Base-by-base conservation (phyloP, 1,284 basidiomycete genomes). In the Pyrrhoderma lamaoense region DNA sequence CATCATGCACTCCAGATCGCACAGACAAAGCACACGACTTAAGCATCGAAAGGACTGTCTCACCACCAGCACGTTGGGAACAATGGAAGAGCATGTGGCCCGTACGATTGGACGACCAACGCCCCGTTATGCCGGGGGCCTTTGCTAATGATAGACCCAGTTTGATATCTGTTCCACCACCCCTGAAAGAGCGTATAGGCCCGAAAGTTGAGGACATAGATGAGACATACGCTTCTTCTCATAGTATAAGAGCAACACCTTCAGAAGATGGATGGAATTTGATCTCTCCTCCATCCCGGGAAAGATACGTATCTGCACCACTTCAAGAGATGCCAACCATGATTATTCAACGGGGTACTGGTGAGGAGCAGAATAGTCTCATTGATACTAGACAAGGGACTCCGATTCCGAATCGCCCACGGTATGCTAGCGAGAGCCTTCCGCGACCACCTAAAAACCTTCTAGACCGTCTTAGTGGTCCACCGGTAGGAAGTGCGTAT, bases 161-260 rank as follows among this genome's bases (percentile, higher is more conserved):
- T 38, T 47, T 49, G 21, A 46, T 53, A 31, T 56, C 51, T 19
- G 49, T 47, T 3, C 48, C 48, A 13, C 21, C 23, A 35, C 48
- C 38, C 37, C 53, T 54, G 4, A 23, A 22, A n/a, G 42, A 52
- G 11, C 54, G 54, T 23, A 48, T 56, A 37, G 54, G 54, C 18
- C 46, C 54, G 45, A 56, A 56, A 40, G 21, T 56, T 36, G 54
- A 56, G 42, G 51, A 49, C 5, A n/a, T 22, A 14, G 49, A 52
- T 8, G 42, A 34, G 9, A 21, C 49, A 23, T 11, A 16, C 27
- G 49, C 2, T 13, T 31, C 27, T 31, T 21, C 9, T 11, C 27
- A 31, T 31, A 31, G 27, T 11, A 5, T 31, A 11, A 31, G 27
- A 11, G 27, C 27, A 11, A 31, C 27, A 31, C 27, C 27, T 5